phyloP scores from a whole-genome alignment of 192 early-diverging fungal genomes.

The Coemansia sp. region DNA sequence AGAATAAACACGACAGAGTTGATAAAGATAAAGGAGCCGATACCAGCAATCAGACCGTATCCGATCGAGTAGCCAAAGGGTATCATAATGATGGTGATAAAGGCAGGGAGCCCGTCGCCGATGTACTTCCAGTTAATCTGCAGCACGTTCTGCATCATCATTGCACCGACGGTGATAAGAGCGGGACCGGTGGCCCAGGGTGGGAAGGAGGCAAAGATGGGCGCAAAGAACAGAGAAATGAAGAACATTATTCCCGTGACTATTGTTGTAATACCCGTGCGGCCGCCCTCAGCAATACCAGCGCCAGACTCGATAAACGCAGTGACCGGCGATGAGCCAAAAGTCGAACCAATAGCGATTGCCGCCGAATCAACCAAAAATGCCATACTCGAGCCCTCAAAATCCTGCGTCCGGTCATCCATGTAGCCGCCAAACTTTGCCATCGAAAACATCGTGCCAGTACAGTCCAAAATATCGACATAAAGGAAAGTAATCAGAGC shows the following conservation, averaged over 20 bases:
- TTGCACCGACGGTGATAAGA: constrained; percentile 71
- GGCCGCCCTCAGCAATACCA: constrained; percentile 77
- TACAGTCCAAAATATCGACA: constrained; percentile 85
- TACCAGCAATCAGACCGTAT: constrained; percentile 74
- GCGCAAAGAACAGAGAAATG: constrained; percentile 77
- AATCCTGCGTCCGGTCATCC: constrained; percentile 68
- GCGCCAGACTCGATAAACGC: constrained; percentile 83
- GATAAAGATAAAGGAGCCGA: constrained; percentile 67
- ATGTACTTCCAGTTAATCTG: constrained; percentile 79
- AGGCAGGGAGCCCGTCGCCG: constrained; percentile 76
- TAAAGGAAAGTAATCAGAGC: constrained; percentile 83
- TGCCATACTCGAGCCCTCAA: constrained; percentile 70
- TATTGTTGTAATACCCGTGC: constrained; percentile 74
- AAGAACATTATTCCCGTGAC: constrained; percentile 70
- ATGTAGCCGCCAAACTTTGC: constrained; percentile 76
- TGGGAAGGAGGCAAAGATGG: constrained; percentile 80
- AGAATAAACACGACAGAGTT: constrained; percentile 61
- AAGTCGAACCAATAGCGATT: constrained; percentile 63
- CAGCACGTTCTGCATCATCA: constrained; percentile 71
- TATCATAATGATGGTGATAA: constrained; percentile 75
- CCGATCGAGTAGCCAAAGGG: constrained; percentile 80
- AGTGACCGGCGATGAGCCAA: constrained; percentile 74
- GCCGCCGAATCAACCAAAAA: constrained; percentile 70
- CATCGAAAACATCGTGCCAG: constrained; percentile 86
- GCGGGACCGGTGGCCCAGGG: constrained; percentile 85